Conservation (phyloP, 768 basidiomycete species). For the Suillus brevipes region DNA sequence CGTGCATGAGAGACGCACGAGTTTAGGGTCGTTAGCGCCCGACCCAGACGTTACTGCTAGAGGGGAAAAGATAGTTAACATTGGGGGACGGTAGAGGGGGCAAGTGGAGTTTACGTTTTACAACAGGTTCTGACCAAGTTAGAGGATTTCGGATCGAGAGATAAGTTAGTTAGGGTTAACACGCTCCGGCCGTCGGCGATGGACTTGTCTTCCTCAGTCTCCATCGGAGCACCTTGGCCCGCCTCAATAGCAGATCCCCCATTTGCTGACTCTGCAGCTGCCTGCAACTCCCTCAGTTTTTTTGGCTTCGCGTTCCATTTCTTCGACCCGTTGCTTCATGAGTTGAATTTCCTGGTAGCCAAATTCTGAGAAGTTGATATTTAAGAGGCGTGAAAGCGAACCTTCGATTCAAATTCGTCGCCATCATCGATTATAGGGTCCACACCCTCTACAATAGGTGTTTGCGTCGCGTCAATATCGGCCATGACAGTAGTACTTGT, state of each 20-base stretch:
- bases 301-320: slow-evolving; percentile 91
- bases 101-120: slow-evolving; percentile 17
- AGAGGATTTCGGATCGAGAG: slow-evolving; percentile 13
- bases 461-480: slow-evolving; percentile 50
- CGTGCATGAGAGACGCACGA: slow-evolving; percentile 4
- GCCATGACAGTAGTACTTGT: slow-evolving; percentile 41
- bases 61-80: neutral
- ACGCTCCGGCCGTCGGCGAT: slow-evolving; percentile 83
- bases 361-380: slow-evolving; percentile 18
- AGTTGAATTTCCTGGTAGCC: slow-evolving; percentile 74
- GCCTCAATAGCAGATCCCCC: slow-evolving; percentile 46
- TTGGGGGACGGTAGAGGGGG: neutral
- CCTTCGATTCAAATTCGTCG: slow-evolving; percentile 67
- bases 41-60: slow-evolving; percentile 7
- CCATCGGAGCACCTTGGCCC: slow-evolving; percentile 53
- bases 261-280: slow-evolving; percentile 64
- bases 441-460: slow-evolving; percentile 33
- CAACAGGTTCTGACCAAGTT: slow-evolving; percentile 8
- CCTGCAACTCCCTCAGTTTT: slow-evolving; percentile 86
- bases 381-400: slow-evolving; percentile 20
- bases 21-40: slow-evolving; percentile 17
- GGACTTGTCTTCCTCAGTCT: slow-evolving; percentile 83
- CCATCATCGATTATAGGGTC: slow-evolving; percentile 49
- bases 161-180: too few species aligned
- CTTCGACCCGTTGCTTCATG: slow-evolving; percentile 90